A percentile compares a stretch with the other conserved stretches of the same genome.
These are phyloP conservation scores for Aspergillus steynii DNA, from an alignment of 495 filamentous ascomycete species.

Conservation along the genomic window DNA sequence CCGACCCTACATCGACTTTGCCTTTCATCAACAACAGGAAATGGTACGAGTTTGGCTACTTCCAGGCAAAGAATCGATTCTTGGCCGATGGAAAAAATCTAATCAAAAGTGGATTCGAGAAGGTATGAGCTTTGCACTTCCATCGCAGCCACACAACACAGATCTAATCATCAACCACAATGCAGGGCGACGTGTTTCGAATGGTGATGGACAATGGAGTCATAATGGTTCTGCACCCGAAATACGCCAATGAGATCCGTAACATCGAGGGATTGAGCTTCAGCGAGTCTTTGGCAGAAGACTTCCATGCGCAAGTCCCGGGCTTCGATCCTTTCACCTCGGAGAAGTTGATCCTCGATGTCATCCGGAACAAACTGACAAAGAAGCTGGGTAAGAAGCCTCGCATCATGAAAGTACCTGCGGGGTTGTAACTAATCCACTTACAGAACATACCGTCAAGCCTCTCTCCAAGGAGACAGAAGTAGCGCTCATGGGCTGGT, in stretches of 20 bases:
- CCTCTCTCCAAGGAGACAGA: background rate
- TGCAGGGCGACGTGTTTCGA: background rate
- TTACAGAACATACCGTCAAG: background rate
- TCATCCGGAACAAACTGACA: background rate
- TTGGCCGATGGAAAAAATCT: background rate
- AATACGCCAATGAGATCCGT: background rate
- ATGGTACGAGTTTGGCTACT: background rate
- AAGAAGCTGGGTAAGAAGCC: background rate
- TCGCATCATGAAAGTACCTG: background rate
- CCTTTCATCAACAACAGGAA: background rate
- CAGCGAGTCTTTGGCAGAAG: background rate
- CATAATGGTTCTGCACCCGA: background rate
- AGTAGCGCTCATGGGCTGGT: background rate
- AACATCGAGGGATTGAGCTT: background rate
- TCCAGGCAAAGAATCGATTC: background rate
- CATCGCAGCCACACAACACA: background rate
- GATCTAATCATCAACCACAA: background rate
- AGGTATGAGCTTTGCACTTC: background rate
- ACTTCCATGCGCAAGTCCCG: constrained; percentile 17
- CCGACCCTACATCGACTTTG: background rate
- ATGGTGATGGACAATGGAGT: background rate
- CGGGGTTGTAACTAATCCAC: background rate
- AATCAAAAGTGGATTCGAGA: background rate
- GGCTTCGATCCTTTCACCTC: constrained; percentile 35
- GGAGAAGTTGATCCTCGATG: background rate